Percentiles rank a stretch among this genome's conserved stretches.
These are phyloP conservation scores for Xylariaceae sp. DNA, from an alignment of 2,329 filamentous ascomycete genomes.

Conservation along the genomic window DNA sequence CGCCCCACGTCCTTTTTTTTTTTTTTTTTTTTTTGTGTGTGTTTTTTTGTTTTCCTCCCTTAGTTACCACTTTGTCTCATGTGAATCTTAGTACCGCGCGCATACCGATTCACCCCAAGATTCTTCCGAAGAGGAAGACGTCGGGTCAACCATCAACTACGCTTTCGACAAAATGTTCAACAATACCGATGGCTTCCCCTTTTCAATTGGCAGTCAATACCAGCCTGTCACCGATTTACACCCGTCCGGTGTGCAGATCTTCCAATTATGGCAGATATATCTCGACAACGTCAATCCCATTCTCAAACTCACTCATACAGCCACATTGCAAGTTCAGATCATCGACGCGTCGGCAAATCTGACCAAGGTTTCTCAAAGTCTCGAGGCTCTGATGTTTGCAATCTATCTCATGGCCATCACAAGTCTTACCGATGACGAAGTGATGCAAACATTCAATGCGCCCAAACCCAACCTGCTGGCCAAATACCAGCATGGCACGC, in stretches of 20 bases:
- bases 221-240: conserved; percentile 43
- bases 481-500: conserved; percentile 52
- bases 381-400: conserved; percentile 64
- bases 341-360: conserved; percentile 56
- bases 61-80: conserved; percentile 14
- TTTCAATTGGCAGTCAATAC: conserved; percentile 44
- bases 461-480: conserved; percentile 45
- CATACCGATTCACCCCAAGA: conserved; percentile 44
- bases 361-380: conserved; percentile 46
- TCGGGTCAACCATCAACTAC: conserved; percentile 50
- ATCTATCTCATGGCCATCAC: conserved; percentile 56
- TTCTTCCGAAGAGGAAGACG: conserved; percentile 51
- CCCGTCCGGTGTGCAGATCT: conserved; percentile 53
- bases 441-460: conserved; percentile 46
- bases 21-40: too few relatives aligned
- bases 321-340: conserved; percentile 58
- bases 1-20: conserved; percentile 3
- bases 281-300: conserved; percentile 64
- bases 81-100: conserved; percentile 41
- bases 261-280: conserved; percentile 64
- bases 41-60: background rate
- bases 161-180: conserved; percentile 56
- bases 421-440: conserved; percentile 52
- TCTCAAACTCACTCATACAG: conserved; percentile 62
- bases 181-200: conserved; percentile 52